Base-by-base conservation (phyloP, 2,329 filamentous ascomycete genomes). In the Monosporascus sp. region DNA sequence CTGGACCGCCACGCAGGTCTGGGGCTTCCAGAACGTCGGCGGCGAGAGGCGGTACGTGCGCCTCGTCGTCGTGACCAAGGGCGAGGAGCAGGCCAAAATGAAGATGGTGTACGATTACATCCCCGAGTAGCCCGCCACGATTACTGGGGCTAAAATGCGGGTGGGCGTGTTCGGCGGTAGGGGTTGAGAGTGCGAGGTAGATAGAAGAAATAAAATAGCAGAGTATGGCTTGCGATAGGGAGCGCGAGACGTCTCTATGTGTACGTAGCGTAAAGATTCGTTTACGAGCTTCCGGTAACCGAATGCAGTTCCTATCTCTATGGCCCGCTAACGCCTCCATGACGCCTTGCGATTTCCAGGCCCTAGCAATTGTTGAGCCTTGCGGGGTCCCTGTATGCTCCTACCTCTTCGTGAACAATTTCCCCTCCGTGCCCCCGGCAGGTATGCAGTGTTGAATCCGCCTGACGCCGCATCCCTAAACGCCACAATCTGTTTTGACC, bases 1-100 rank as follows among this genome's bases (percentile, higher is more conserved):
- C 9, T 85, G 82, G 82, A 73, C 72, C 22, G 81, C 79, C 7
- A 70, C 66, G 14, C 81, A 85, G 77, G 68, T 81, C 56, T 85
- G 82, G 82, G 82, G 82, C 1, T 85, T 85, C 67, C 74, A 84
- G 75, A 59, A 63, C 26, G 64, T 83, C 8, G 69, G 78, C 7
- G 80, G 78, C 14, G 71, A 77, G 73, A 69, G 82, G 57, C 70
- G 76, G 58, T 76, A 85, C 60, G 72, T 71, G 49, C 69, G 82
- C 51, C 78, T 82, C 58, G 68, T 84, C 7, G 69, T 83, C 14
- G 68, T 84, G 1, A 72, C 81, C 31, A 73, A 72, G 20, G 64
- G 61, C 3, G 66, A 81, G 72, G 74, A 73, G 59, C 63, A 56
- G 37, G 74, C 74, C 37, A 72, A 74, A 61, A 70, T 82, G 53